Percentiles rank a stretch among this genome's conserved stretches.
Evolutionary conservation across 495 filamentous ascomycete species (phyloP).

Genomic region (Cercophora scortea): DNA sequence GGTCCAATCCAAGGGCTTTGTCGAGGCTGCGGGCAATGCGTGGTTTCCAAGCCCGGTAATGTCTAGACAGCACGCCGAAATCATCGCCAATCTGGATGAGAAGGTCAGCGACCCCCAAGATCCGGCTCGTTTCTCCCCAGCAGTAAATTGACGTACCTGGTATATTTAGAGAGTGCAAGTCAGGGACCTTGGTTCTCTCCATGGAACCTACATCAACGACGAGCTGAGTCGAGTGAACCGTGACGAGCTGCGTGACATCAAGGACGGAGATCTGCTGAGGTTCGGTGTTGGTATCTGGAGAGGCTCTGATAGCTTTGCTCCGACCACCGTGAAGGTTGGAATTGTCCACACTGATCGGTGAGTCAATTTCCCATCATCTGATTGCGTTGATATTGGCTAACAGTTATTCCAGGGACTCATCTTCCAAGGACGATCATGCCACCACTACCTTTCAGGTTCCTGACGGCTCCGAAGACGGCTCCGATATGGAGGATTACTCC

Average conservation of each 20-base stretch:
- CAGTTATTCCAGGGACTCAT: neutral
- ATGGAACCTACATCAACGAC: slow-evolving; percentile 44
- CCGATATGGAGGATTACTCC: slow-evolving; percentile 5
- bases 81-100: slow-evolving; percentile 36
- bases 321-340: slow-evolving; percentile 23
- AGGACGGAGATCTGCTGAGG: slow-evolving; percentile 33
- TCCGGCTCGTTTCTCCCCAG: neutral
- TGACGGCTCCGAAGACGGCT: slow-evolving; percentile 17
- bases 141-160: slow-evolving; percentile 7
- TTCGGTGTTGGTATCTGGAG: slow-evolving; percentile 42
- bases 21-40: slow-evolving; percentile 46
- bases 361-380: neutral
- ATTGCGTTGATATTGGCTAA: neutral
- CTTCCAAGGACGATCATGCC: neutral
- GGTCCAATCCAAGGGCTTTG: slow-evolving; percentile 28
- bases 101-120: slow-evolving; percentile 28
- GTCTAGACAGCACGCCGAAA: slow-evolving; percentile 66
- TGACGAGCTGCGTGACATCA: slow-evolving; percentile 5
- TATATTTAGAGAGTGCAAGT: slow-evolving; percentile 34
- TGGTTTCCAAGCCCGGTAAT: slow-evolving; percentile 78
- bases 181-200: slow-evolving; percentile 46
- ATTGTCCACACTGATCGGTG: slow-evolving; percentile 7
- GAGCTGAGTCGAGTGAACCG: slow-evolving; percentile 3
- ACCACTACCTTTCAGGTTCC: slow-evolving; percentile 19
- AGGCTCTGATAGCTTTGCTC: slow-evolving; percentile 27